phyloP scores from a whole-genome alignment of 139 green algal genomes.

The Haematococcus sp. region DNA sequence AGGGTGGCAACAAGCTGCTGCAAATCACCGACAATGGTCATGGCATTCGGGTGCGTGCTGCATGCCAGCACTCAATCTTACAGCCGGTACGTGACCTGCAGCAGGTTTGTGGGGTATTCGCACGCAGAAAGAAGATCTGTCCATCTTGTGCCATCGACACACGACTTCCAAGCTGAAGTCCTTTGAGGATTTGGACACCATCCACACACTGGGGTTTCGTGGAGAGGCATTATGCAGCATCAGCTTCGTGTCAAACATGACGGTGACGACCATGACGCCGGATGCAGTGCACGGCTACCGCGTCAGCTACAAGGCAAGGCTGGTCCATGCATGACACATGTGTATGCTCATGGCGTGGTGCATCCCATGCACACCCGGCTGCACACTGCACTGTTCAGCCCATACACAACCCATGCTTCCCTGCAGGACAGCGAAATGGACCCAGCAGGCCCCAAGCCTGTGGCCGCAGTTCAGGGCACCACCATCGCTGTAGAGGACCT shows the following conservation, averaged over 20 bases:
- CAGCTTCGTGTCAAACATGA: slow-evolving; percentile 87
- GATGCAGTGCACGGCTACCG: slow-evolving; percentile 62
- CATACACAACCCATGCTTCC: no score
- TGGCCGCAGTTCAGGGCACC: slow-evolving; percentile 82
- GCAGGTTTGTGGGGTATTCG: neutral
- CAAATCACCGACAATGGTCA: slow-evolving; percentile 92
- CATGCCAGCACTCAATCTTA: neutral
- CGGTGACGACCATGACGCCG: slow-evolving; percentile 86
- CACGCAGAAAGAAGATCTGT: slow-evolving; percentile 77
- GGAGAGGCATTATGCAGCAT: slow-evolving; percentile 93
- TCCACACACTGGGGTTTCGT: slow-evolving; percentile 91
- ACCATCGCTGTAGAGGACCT: slow-evolving; percentile 92
- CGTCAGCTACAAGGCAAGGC: slow-evolving; percentile 52
- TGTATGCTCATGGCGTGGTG: no score
- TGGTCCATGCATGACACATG: no score
- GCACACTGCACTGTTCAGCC: no score
- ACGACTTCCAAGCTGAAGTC: slow-evolving; percentile 90
- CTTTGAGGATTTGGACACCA: slow-evolving; percentile 86
- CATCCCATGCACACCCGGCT: no score
- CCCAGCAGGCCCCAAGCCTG: slow-evolving; percentile 58
- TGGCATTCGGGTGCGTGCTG: slow-evolving; percentile 69
- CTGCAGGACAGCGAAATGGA: slow-evolving; percentile 57
- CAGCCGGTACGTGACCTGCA: neutral
- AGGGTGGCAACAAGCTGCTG: slow-evolving; percentile 91
- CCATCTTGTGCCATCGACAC: slow-evolving; percentile 74